A percentile compares a stretch with the other conserved stretches of the same genome.
These are phyloP conservation scores for Fagus crenata DNA, from an alignment of 306 rosid species.

Conservation along the genomic window DNA sequence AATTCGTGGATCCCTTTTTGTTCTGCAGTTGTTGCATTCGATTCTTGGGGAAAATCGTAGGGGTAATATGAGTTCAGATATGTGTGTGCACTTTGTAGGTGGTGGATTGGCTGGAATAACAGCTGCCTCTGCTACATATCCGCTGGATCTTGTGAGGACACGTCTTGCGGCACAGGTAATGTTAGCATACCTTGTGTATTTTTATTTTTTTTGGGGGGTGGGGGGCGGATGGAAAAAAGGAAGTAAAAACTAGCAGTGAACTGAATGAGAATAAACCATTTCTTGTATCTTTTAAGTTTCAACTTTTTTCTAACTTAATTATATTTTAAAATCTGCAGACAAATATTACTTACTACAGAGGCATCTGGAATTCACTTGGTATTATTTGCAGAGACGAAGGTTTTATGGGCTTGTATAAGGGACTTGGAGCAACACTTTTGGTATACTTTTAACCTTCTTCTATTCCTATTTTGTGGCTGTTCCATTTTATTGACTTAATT, in stretches of 20 bases:
- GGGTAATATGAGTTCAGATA: constrained; percentile 47
- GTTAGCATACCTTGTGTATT: neutral
- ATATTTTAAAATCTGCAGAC: constrained; percentile 49
- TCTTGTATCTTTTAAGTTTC: constrained; percentile 25
- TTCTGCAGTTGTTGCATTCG: constrained; percentile 56
- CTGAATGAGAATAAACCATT: neutral
- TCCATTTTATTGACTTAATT: neutral
- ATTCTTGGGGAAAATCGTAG: constrained; percentile 44
- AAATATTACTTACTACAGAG: constrained; percentile 63
- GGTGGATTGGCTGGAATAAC: constrained; percentile 95
- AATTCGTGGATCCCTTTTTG: constrained; percentile 10
- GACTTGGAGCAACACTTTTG: constrained; percentile 87
- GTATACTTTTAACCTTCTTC: constrained; percentile 39
- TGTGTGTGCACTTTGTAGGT: constrained; percentile 65
- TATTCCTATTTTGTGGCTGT: neutral
- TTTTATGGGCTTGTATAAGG: constrained; percentile 74
- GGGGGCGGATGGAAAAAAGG: neutral
- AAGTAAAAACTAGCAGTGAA: neutral
- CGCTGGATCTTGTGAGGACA: constrained; percentile 88
- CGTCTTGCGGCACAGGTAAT: constrained; percentile 88
- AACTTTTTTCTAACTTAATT: constrained; percentile 20
- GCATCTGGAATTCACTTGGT: constrained; percentile 67
- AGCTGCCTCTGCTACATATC: constrained; percentile 77
- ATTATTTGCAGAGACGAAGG: constrained; percentile 83
- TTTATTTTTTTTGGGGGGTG: neutral